Base-by-base conservation (phyloP, 352 stramenopile genomes). In the Globisporangium emineosum region DNA sequence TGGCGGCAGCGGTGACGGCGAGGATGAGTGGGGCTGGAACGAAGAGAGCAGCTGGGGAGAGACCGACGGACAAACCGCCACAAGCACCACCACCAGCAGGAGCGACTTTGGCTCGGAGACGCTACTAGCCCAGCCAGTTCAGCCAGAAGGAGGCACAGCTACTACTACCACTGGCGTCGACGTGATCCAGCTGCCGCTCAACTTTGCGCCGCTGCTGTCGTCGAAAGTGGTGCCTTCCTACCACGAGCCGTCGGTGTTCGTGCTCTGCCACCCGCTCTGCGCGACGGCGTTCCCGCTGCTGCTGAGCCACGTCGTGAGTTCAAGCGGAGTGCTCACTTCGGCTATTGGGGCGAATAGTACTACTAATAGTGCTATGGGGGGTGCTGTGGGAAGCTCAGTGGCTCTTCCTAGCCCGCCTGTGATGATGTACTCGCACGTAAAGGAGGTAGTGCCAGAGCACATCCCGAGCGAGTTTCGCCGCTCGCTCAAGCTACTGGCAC, bases 271-370 rank as follows among this genome's bases (percentile, higher is more conserved):
- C 60, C 76, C 85, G 21, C 71, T 77, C 6, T 93, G 85, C 47
- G 79, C 85, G 27, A 66, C 77, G 8, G 82, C 81, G 30, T 93
- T 91, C 68, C 85, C 85, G 47, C 68, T 93, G 37, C 66, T 93
- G 57, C 66, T 90, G 40, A 82, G 79, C 49, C 79, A 89, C 52
- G 74, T 88, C 29, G 35, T 71, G 15, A 63, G 15, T 9, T 30
- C 50, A 3, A 47, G 45, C 50, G 33, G 19, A 2, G 23, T 25
- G 13, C 27, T 63, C n/a, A 29, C 50, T n/a, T 33, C 33, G 23
- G 6, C 29, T 25, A 10, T n/a, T 2, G 27, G 25, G 17, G 8
- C 17, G 29, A n/a, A 27, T n/a, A 40, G 32, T n/a, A 37, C 33
- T 42, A 27, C 29, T 60, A 25, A 33, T 57, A n/a, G 43, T 59